Conservation (phyloP, 2,329 filamentous ascomycete genomes). For the Talaromyces sp. region DNA sequence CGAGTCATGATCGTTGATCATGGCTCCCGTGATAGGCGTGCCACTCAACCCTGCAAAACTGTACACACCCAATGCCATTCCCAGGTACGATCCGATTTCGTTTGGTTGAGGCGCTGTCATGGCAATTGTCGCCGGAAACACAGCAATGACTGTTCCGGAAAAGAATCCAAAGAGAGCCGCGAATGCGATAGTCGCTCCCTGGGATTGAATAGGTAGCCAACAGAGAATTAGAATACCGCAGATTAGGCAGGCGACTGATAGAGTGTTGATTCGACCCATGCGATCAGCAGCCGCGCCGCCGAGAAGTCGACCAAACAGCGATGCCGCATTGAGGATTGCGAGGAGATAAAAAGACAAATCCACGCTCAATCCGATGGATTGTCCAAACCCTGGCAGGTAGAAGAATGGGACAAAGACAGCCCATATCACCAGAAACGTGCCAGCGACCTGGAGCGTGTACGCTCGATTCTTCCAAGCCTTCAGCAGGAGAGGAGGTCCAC, state of each 20-base stretch:
- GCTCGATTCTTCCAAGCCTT: constrained; percentile 23
- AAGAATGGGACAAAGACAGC: constrained; percentile 33
- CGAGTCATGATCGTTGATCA: constrained; percentile 42
- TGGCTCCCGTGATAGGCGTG: constrained; percentile 46
- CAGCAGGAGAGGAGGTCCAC: constrained; percentile 22
- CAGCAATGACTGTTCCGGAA: constrained; percentile 34
- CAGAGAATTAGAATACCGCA: constrained; percentile 30
- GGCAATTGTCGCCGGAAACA: constrained; percentile 18
- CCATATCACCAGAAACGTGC: constrained; percentile 24
- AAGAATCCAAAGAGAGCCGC: constrained; percentile 32
- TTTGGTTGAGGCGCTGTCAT: constrained; percentile 18
- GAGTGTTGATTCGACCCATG: constrained; percentile 31
- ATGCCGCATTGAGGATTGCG: constrained; percentile 33
- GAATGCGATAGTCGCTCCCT: constrained; percentile 31
- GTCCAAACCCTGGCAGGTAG: constrained; percentile 29
- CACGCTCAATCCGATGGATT: constrained; percentile 22
- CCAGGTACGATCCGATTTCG: constrained; percentile 23
- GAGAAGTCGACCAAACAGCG: constrained; percentile 34
- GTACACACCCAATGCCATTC: constrained; percentile 30
- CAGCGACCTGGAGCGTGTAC: constrained; percentile 23
- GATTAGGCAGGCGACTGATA: constrained; percentile 23
- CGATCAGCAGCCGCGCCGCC: constrained; percentile 33
- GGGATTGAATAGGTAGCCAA: constrained; percentile 25
- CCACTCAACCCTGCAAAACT: constrained; percentile 49
- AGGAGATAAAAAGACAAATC: constrained; percentile 27